Conservation (phyloP, 768 basidiomycete species). For the Serpula lacrymans region DNA sequence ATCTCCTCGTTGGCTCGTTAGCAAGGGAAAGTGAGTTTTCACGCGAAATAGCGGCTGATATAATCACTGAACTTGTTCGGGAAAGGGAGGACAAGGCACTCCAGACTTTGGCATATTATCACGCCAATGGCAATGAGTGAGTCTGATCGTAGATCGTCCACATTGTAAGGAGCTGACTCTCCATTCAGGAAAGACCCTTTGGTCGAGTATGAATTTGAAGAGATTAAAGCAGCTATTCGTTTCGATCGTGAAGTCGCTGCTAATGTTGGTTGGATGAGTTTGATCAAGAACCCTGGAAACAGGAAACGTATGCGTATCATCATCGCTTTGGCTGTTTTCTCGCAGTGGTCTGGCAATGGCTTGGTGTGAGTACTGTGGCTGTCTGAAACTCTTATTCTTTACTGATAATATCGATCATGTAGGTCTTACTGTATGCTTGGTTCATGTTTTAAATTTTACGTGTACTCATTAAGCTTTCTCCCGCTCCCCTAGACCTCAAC, state of each 20-base stretch:
- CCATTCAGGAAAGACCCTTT: constrained; percentile 41
- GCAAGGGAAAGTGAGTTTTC: constrained; percentile 16
- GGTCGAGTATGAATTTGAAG: constrained; percentile 58
- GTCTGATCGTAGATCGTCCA: not conserved
- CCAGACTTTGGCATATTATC: constrained; percentile 50
- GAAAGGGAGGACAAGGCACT: constrained; percentile 44
- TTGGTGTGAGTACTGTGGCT: constrained; percentile 29
- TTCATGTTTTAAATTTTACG: not conserved
- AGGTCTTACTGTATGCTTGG: constrained; percentile 26
- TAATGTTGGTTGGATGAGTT: constrained; percentile 40
- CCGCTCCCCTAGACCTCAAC: constrained; percentile 48
- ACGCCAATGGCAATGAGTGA: constrained; percentile 45
- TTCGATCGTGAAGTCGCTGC: constrained; percentile 40
- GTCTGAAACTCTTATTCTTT: not conserved
- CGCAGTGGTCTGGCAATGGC: constrained; percentile 56
- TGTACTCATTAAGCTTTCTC: not conserved
- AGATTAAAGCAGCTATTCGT: constrained; percentile 57
- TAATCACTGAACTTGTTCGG: not conserved
- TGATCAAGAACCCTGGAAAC: constrained; percentile 52
- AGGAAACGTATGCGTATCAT: constrained; percentile 52
- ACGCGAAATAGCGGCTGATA: not conserved
- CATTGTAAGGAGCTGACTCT: not conserved
- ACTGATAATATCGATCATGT: not conserved
- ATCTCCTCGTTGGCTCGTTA: constrained; percentile 28
- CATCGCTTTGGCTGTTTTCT: constrained; percentile 57